These are phyloP conservation scores for Tetrastigma voinierianum DNA, from an alignment of 164 flowering plant genomes.

Conservation along the genomic window DNA sequence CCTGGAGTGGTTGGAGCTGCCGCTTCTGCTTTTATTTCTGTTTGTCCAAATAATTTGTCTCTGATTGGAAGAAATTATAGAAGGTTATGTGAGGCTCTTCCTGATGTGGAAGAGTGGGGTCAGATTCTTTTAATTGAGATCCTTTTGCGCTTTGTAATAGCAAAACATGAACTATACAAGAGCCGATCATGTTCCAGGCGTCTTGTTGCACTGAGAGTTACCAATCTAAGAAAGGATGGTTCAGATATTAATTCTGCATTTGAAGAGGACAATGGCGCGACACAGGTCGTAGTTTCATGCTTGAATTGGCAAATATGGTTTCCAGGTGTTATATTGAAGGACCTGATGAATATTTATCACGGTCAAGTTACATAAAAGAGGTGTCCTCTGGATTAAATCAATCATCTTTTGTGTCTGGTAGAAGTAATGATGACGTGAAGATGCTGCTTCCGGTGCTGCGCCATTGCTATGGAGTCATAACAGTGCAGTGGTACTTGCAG, in stretches of 20 bases:
- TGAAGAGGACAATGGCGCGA: slow-evolving; percentile 24
- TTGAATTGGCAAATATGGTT: slow-evolving; percentile 49
- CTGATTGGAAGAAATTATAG: slow-evolving; percentile 68
- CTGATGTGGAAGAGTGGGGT: slow-evolving; percentile 99
- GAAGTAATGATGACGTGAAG: slow-evolving; percentile 63
- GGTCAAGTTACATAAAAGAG: slow-evolving; percentile 32
- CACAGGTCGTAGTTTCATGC: slow-evolving; percentile 9
- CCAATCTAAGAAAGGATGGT: slow-evolving; percentile 36
- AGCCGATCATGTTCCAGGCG: slow-evolving; percentile 68
- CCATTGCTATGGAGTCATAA: slow-evolving; percentile 97
- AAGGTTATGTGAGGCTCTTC: slow-evolving; percentile 83
- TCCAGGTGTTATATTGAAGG: slow-evolving; percentile 85
- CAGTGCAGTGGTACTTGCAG: slow-evolving; percentile 95
- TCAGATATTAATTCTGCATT: slow-evolving; percentile 20
- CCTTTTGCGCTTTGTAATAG: slow-evolving; percentile 79
- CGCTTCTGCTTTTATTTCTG: slow-evolving; percentile 79
- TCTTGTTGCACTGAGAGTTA: slow-evolving; percentile 22
- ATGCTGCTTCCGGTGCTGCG: slow-evolving; percentile 80
- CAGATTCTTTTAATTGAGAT: slow-evolving; percentile 82
- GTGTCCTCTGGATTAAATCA: slow-evolving; percentile 29
- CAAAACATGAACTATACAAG: slow-evolving; percentile 83
- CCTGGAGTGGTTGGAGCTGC: slow-evolving; percentile 99
- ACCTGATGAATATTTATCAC: slow-evolving; percentile 73
- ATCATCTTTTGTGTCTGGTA: slow-evolving; percentile 47
- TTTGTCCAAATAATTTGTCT: slow-evolving; percentile 78